Evolutionary conservation across 1,284 basidiomycete genomes (phyloP).

Genomic region (Ustilago lituana): DNA sequence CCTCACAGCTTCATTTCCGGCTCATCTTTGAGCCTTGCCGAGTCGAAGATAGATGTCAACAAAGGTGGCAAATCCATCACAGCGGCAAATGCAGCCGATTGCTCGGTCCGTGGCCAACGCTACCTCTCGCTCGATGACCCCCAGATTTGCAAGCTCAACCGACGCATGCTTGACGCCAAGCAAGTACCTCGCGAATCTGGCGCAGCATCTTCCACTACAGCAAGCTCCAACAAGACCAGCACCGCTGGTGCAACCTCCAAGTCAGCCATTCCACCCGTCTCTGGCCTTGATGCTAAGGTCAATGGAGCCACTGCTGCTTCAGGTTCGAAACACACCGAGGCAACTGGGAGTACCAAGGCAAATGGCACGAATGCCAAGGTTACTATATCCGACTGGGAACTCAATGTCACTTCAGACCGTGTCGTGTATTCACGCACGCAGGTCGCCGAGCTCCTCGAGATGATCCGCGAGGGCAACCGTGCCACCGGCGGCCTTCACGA

Average conservation of each 20-base stretch:
- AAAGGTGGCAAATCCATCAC: constrained; percentile 1
- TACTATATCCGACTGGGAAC: constrained; percentile 47
- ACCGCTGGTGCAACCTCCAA: neutral
- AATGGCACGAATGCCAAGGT: neutral
- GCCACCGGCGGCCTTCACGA: constrained; percentile 85
- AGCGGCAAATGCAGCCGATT: constrained; percentile 10
- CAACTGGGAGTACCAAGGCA: neutral
- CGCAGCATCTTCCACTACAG: neutral
- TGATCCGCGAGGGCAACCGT: constrained; percentile 93
- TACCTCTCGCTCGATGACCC: constrained; percentile 46
- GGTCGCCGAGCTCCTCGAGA: constrained; percentile 87
- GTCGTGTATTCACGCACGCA: constrained; percentile 83
- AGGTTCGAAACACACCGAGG: neutral
- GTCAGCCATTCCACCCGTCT: neutral
- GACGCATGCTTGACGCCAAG: constrained; percentile 40
- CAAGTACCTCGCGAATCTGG: constrained; percentile 20
- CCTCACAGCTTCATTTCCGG: neutral
- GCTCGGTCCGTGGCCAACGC: constrained; percentile 45
- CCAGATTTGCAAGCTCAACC: constrained; percentile 41
- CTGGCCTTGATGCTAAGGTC: constrained; percentile 4
- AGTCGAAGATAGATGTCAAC: constrained; percentile 6
- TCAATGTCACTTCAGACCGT: constrained; percentile 60
- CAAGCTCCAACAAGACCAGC: constrained; percentile 4
- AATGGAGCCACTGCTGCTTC: constrained; percentile 3
- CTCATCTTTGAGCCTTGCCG: constrained; percentile 1